Conservation (phyloP, 441 rosid species). For the Melastoma candidum region DNA sequence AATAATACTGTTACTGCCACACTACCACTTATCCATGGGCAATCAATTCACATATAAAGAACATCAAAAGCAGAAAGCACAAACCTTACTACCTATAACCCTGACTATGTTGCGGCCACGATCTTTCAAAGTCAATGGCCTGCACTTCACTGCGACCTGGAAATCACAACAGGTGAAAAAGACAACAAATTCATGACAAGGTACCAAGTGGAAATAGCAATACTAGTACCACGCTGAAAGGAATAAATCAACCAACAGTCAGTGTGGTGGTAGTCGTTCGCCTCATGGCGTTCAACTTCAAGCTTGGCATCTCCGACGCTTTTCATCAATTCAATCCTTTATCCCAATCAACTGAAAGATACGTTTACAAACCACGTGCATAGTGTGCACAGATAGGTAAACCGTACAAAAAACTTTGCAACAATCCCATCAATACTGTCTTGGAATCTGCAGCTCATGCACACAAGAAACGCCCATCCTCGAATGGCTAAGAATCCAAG, state of each 20-base stretch:
- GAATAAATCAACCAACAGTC: conserved; percentile 25
- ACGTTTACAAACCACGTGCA: no score
- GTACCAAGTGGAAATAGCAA: background rate
- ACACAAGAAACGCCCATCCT: no score
- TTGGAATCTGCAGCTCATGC: no score
- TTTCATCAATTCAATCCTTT: no score
- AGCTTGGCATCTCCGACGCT: no score
- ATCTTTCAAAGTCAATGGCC: conserved; percentile 52
- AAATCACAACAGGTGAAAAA: background rate
- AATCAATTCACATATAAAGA: background rate
- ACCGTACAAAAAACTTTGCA: no score
- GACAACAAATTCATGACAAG: background rate
- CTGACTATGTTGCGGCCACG: conserved; percentile 70
- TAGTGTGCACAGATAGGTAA: no score
- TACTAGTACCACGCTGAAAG: conserved; percentile 5
- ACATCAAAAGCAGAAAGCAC: background rate
- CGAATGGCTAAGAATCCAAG: no score
- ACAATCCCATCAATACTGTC: no score
- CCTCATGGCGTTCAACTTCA: no score
- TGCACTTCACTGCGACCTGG: conserved; percentile 88
- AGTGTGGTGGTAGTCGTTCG: no score
- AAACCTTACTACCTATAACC: conserved; percentile 49
- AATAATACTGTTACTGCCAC: background rate
- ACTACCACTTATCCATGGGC: background rate
- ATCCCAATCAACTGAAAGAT: no score